These are phyloP conservation scores for Globisporangium okanoganense DNA, from an alignment of 352 stramenopile genomes.

Conservation along the genomic window DNA sequence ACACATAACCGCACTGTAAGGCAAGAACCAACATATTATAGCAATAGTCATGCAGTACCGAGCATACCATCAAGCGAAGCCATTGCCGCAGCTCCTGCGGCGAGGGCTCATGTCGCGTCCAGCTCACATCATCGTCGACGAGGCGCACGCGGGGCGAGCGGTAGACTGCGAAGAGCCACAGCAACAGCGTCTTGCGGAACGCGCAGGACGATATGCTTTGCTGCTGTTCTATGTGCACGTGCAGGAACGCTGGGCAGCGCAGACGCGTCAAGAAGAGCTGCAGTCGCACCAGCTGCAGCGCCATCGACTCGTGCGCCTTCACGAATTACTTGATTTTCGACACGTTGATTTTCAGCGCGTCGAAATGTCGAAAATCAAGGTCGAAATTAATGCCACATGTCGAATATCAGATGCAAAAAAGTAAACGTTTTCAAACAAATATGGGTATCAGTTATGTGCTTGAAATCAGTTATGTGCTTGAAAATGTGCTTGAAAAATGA, in stretches of 20 bases:
- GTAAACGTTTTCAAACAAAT: too few relatives aligned
- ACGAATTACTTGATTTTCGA: too few relatives aligned
- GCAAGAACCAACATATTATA: background rate
- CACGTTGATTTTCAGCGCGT: too few relatives aligned
- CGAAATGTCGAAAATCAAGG: too few relatives aligned
- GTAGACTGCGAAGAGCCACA: conserved; percentile 45
- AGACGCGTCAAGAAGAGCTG: conserved; percentile 17
- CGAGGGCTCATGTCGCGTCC: conserved; percentile 27
- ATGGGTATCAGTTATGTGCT: too few relatives aligned
- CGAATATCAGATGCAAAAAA: too few relatives aligned
- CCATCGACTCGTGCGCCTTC: background rate
- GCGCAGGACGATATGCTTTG: conserved; percentile 11
- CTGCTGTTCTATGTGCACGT: conserved; percentile 5
- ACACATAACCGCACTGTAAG: background rate
- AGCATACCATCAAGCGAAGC: conserved; percentile 24
- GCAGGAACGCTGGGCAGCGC: conserved; percentile 35
- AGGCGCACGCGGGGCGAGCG: conserved; percentile 21
- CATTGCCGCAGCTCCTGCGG: conserved; percentile 26
- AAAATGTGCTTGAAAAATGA: too few relatives aligned
- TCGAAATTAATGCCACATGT: too few relatives aligned
- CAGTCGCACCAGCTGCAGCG: background rate
- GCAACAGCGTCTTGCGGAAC: conserved; percentile 30
- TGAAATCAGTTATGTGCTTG: too few relatives aligned
- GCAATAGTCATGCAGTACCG: background rate
- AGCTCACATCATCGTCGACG: conserved; percentile 25